phyloP scores from a whole-genome alignment of 1,284 basidiomycete species.

The Ceratobasidium sp. region DNA sequence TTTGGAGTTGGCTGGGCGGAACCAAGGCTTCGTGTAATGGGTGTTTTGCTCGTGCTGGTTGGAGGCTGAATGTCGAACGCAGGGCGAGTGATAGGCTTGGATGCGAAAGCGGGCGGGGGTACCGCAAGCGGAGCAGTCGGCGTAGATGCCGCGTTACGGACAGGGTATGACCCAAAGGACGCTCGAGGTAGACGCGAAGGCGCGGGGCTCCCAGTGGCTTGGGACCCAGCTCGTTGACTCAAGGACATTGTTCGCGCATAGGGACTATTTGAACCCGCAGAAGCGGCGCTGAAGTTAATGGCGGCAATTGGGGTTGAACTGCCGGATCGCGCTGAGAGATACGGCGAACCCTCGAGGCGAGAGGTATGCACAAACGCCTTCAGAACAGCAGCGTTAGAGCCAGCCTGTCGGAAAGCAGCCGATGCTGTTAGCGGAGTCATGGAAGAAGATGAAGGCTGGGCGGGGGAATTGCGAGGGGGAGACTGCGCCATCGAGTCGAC shows the following conservation, averaged over 20 bases:
- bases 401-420: slow-evolving; percentile 46
- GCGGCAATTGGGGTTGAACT: slow-evolving; percentile 36
- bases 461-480: slow-evolving; percentile 34
- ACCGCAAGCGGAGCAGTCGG: slow-evolving; percentile 13
- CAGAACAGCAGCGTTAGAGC: slow-evolving; percentile 49
- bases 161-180: slow-evolving; percentile 37
- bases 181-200: slow-evolving; percentile 30
- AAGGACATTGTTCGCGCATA: slow-evolving; percentile 26
- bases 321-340: slow-evolving; percentile 35
- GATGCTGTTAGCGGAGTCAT: slow-evolving; percentile 50
- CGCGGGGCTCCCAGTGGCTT: slow-evolving; percentile 32
- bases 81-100: slow-evolving; percentile 35
- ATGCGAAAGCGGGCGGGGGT: not conserved
- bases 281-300: slow-evolving; percentile 4
- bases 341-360: slow-evolving; percentile 47
- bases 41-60: not conserved
- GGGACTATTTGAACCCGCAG: slow-evolving; percentile 13
- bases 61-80: slow-evolving; percentile 30
- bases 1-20: slow-evolving; percentile 12
- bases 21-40: not conserved
- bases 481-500: slow-evolving; percentile 48
- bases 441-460: slow-evolving; percentile 35
- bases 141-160: slow-evolving; percentile 30
- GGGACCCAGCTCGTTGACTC: slow-evolving; percentile 16
- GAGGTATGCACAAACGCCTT: slow-evolving; percentile 49